Evolutionary conservation across 306 rosid species (phyloP).

Genomic region (Sindora glabra): DNA sequence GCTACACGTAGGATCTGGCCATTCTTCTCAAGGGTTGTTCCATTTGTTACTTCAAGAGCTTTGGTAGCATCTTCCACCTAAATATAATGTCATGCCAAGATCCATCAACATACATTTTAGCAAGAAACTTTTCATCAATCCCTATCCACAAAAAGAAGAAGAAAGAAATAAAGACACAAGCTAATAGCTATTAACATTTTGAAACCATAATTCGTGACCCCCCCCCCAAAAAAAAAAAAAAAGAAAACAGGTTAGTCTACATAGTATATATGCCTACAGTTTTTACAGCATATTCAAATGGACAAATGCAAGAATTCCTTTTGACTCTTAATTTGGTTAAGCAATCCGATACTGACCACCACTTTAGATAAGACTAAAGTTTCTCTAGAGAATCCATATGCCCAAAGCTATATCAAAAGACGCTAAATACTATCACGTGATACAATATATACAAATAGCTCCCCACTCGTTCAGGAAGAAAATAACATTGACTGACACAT

Average conservation of each 20-base stretch:
- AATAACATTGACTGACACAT: not conserved
- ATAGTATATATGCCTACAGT: not conserved
- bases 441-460: not conserved
- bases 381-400: too few relatives aligned
- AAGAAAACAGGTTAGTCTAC: too few relatives aligned
- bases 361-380: not conserved
- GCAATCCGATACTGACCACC: not conserved
- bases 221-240: too few relatives aligned
- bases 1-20: constrained; percentile 95
- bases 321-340: too few relatives aligned
- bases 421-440: too few relatives aligned
- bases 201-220: not conserved
- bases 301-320: not conserved
- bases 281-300: not conserved
- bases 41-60: constrained; percentile 90
- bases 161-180: not conserved
- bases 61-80: constrained; percentile 95
- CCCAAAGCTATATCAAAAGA: too few relatives aligned
- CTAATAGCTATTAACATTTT: not conserved
- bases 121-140: not conserved
- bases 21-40: constrained; percentile 81
- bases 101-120: not conserved
- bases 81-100: constrained; percentile 6
- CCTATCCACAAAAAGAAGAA: not conserved
- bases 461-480: not conserved